Evolutionary conservation across 805 yeast genomes (phyloP), one percentile per base, ranked within the genome.

Genomic region (Metschnikowia cubensis): DNA sequence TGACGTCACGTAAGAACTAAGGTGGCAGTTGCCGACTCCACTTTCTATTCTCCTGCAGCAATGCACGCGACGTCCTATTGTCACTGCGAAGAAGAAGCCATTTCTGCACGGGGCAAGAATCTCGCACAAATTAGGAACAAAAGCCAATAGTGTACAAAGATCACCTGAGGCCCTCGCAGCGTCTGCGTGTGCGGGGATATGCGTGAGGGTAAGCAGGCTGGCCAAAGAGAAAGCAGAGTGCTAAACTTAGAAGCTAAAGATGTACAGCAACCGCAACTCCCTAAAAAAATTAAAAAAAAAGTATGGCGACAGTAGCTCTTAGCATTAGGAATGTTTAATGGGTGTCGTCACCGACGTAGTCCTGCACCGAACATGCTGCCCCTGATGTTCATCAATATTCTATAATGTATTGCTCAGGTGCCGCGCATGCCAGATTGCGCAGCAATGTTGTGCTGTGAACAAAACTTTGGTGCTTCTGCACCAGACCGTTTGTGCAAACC

Each of bases 341-440:
- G 29, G 29, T 25, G 29, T 25, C 29, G 11, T 25, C 29, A 25
- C 11, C 29, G 29, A 20, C 25, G 39, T 22, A 8, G 13, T 41
- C 25, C 44, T 41, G 44, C 29, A 41, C 35, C 17, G 21, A 41
- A 18, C 7, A 31, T 15, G 35, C 36, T 18, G 29, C 36, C 44
- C 44, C 44, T 41, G 44, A 11, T 31, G 25, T 31, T 14, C 21
- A 20, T 29, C 18, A 20, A n/a, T 8, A 32, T 22, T 22, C 31
- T 29, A 18, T 31, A 25, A 11, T 13, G 15, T 32, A 41, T 31
- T 40, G 14, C 42, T 17, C 37, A 35, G 34, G 11, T 32, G 35
- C 18, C 44, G 44, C 44, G 44, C 44, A 41, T 41, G 35, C 29
- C 18, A 41, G 36, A 32, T 41, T 41, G 35, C 44, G 36, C 44